Conservation (phyloP, 306 rosid genomes). For the Malus fusca region DNA sequence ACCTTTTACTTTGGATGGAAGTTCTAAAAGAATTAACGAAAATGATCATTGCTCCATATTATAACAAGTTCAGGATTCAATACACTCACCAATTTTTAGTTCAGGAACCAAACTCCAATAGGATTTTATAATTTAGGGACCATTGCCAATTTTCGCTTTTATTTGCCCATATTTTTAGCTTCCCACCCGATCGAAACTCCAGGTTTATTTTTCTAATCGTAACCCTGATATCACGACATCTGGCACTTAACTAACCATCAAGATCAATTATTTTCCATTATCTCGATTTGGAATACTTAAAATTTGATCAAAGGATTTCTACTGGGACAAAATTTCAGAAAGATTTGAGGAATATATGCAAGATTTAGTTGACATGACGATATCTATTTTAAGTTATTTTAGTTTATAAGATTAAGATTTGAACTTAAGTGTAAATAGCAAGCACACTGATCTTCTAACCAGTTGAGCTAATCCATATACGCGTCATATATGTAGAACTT, state of each 20-base stretch:
- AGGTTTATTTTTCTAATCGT: not conserved
- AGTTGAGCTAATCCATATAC: too few relatives aligned
- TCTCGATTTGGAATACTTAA: not conserved
- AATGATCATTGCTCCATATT: too few relatives aligned
- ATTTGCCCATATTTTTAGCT: slow-evolving; percentile 9
- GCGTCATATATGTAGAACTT: not conserved
- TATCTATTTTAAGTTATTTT: not conserved
- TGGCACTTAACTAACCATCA: slow-evolving; percentile 11
- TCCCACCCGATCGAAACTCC: slow-evolving; percentile 30
- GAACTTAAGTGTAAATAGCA: rapidly evolving
- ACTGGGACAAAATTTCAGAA: slow-evolving; percentile 19
- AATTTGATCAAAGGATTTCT: not conserved
- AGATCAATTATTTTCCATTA: slow-evolving; percentile 18
- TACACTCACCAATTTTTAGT: too few relatives aligned
- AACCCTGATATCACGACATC: not conserved
- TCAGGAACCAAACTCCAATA: too few relatives aligned
- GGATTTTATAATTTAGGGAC: too few relatives aligned
- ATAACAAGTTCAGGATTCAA: too few relatives aligned
- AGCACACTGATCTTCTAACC: too few relatives aligned
- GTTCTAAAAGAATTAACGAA: too few relatives aligned
- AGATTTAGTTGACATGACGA: not conserved
- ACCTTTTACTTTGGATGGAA: too few relatives aligned
- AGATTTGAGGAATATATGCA: slow-evolving; percentile 45
- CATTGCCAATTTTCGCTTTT: too few relatives aligned
- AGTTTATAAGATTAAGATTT: too few relatives aligned